phyloP scores from a whole-genome alignment of 768 basidiomycete species.

The Hemileccinum rubropunctum region DNA sequence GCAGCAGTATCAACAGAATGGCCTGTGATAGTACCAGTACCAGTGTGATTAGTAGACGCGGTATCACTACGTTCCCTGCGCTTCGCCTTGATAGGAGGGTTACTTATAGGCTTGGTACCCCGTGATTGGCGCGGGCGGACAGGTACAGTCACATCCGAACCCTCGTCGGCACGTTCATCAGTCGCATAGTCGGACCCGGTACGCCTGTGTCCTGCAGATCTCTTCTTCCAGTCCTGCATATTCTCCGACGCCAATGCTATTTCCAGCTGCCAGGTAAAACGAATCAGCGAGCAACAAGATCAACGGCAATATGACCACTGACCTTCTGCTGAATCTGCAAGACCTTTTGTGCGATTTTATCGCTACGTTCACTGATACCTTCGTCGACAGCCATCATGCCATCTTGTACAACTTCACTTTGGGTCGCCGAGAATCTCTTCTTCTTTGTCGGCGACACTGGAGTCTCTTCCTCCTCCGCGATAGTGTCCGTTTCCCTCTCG shows the following conservation, averaged over 20 bases:
- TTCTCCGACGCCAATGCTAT: slow-evolving; percentile 65
- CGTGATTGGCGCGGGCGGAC: slow-evolving; percentile 42
- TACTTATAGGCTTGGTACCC: slow-evolving; percentile 31
- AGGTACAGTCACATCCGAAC: slow-evolving; percentile 44
- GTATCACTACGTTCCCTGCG: slow-evolving; percentile 58
- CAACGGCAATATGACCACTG: slow-evolving; percentile 15
- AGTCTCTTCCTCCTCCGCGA: slow-evolving; percentile 55
- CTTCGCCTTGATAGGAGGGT: slow-evolving; percentile 36
- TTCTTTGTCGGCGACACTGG: slow-evolving; percentile 46
- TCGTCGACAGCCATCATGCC: slow-evolving; percentile 86
- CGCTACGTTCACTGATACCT: slow-evolving; percentile 79
- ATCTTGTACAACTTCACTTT: slow-evolving; percentile 62
- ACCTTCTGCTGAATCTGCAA: slow-evolving; percentile 91
- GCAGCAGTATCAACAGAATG: slow-evolving; percentile 24
- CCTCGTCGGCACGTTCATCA: slow-evolving; percentile 57
- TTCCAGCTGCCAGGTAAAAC: slow-evolving; percentile 54
- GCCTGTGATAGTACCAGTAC: slow-evolving; percentile 28
- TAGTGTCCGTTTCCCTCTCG: slow-evolving; percentile 50
- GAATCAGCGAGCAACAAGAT: slow-evolving; percentile 5
- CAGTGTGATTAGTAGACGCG: slow-evolving; percentile 58
- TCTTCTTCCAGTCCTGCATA: slow-evolving; percentile 32
- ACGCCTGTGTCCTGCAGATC: slow-evolving; percentile 23
- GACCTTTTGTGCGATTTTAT: slow-evolving; percentile 86
- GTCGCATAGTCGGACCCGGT: slow-evolving; percentile 28
- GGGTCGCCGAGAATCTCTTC: slow-evolving; percentile 79